phyloP scores from a whole-genome alignment of 192 early-diverging fungal species.

The Paraglomus brasilianum region DNA sequence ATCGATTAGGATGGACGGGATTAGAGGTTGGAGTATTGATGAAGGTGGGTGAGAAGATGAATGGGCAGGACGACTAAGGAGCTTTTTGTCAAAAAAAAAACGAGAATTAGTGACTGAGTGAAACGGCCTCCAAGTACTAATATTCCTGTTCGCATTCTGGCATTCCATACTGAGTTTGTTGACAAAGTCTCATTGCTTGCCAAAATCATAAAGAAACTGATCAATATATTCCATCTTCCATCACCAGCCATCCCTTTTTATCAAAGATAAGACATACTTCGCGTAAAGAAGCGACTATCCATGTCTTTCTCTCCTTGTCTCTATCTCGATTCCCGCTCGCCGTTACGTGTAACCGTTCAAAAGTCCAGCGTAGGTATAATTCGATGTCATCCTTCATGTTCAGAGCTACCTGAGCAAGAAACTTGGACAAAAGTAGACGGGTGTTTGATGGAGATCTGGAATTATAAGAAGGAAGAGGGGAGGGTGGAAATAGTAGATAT shows the following conservation, averaged over 20 bases:
- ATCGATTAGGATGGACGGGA: conserved; percentile 15
- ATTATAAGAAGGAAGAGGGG: not conserved
- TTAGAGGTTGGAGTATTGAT: conserved; percentile 11
- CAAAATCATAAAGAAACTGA: too few species aligned
- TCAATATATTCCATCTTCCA: too few species aligned
- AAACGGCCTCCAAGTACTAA: too few species aligned
- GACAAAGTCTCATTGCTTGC: too few species aligned
- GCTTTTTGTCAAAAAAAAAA: too few species aligned
- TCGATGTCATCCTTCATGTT: conserved; percentile 12
- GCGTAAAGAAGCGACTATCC: conserved; percentile 22
- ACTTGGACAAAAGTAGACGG: conserved; percentile 10
- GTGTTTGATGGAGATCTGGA: not conserved
- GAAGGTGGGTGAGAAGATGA: too few species aligned
- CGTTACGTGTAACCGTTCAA: conserved; percentile 19
- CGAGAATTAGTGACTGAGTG: too few species aligned
- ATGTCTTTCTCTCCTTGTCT: conserved; percentile 26
- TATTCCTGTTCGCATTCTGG: too few species aligned
- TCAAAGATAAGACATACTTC: conserved; percentile 21
- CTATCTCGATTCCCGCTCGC: conserved; percentile 5
- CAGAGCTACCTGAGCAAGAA: conserved; percentile 4
- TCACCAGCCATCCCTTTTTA: too few species aligned
- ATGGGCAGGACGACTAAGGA: too few species aligned
- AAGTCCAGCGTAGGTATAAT: conserved; percentile 22
- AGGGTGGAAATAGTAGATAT: not conserved
- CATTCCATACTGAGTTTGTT: too few species aligned